Evolutionary conservation across 2,329 filamentous ascomycete genomes (phyloP), one percentile per base, ranked within the genome.

Genomic region (Dryadomyces quercus-mongolicae): DNA sequence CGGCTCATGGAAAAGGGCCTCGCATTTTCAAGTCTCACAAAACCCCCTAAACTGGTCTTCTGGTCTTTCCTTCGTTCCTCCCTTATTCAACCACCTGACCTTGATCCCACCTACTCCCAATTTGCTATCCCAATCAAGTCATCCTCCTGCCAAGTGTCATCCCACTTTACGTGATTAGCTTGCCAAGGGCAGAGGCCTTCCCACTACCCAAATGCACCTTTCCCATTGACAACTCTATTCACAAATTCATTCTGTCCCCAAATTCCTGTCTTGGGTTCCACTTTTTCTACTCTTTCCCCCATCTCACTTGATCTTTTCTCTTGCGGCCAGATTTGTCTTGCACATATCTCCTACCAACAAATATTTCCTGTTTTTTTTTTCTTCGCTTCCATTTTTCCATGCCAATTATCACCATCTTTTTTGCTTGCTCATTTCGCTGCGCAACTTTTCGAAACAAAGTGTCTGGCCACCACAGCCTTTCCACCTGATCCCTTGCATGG

Each of bases 141-240:
- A 44, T n/a, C 42, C 42, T 22, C n/a, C 21, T 46, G 21, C 10
- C 44, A 46, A n/a, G 16, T 45, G 20, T 25, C 44, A 46, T 46
- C 21, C 44, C 42, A 44, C 42, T 44, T 49, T 49, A 13, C n/a
- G 36, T 42, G 15, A 51, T 52, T 51, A 8, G 25, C 15, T 10
- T 42, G 18, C 49, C 49, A 38, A 21, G 34, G 10, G 34, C 20
- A 31, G 9, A 8, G 12, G 20, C 25, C 25, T 9, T 50, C 36
- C 38, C 38, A 20, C 18, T 5, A n/a, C 9, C 9, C 18, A 16
- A 22, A 46, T 46, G 18, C n/a, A 9, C n/a, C 44, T 40, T 40
- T 36, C 45, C 52, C n/a, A 44, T 51, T 50, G 57, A 52, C 52
- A 53, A 52, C 58, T 53, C 49, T 54, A 20, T 46, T 46, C 6